These are phyloP conservation scores for Coleophoma cylindrospora DNA, from an alignment of 2,329 filamentous ascomycete genomes.

Conservation along the genomic window DNA sequence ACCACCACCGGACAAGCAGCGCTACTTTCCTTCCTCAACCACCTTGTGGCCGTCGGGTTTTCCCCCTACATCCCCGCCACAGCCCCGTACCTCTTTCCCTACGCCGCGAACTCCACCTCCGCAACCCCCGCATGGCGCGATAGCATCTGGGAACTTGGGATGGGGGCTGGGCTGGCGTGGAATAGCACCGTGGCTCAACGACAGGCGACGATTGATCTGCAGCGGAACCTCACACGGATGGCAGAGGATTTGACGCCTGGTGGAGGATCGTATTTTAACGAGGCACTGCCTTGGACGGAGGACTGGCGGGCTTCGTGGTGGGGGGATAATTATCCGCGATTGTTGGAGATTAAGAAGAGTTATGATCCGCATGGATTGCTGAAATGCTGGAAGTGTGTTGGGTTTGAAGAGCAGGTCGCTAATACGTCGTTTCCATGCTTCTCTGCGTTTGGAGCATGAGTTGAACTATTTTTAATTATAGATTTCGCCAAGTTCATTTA, in stretches of 20 bases:
- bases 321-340: conserved; percentile 10
- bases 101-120: conserved; percentile 9
- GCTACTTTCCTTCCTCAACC: conserved; percentile 6
- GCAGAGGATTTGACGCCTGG: conserved; percentile 5
- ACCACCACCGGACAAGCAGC: conserved; percentile 2
- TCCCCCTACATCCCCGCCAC: conserved; percentile 9
- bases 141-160: conserved; percentile 8
- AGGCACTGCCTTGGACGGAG: conserved; percentile 8
- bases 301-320: conserved; percentile 13
- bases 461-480: too few relatives aligned
- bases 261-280: conserved; percentile 13
- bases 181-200: conserved; percentile 6
- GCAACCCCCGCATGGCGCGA: conserved; percentile 10
- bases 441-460: neutral
- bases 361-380: conserved; percentile 10
- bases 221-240: neutral
- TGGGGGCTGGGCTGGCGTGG: conserved; percentile 2
- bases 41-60: conserved; percentile 4
- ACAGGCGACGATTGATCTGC: neutral
- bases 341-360: conserved; percentile 14
- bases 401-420: conserved; percentile 7
- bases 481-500: too few relatives aligned
- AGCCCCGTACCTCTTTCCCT: conserved; percentile 9
- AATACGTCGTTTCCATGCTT: conserved; percentile 7
- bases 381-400: conserved; percentile 3